Evolutionary conservation across 148 eudicot genomes (phyloP), one percentile per base, ranked within the genome.

Genomic region (Fagopyrum esculentum): DNA sequence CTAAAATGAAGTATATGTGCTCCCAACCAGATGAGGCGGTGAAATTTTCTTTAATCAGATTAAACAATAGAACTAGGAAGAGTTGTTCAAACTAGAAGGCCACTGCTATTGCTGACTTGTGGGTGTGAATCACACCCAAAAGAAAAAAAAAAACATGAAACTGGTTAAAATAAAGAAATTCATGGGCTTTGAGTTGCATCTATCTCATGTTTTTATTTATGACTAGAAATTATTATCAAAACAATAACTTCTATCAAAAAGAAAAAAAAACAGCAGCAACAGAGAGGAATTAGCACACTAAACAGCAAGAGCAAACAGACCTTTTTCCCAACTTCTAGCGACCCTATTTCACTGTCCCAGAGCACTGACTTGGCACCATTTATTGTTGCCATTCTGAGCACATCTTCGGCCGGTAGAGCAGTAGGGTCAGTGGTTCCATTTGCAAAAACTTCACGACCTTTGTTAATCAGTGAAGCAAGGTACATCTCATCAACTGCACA

Each of bases 401-500:
- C 82, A 45, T 80, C 78, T 83, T 91, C 98, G 46, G 98, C 93
- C 76, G 96, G 86, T 45, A 94, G 85, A 76, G 87, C 91, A 54
- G 89, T 90, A 79, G 97, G 97, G 81, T 94, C 92, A 72, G 96
- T 89, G 43, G 96, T 88, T 73, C 98, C 93, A 74, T 79, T 88
- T 5, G 59, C 22, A 77, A 83, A 88, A 69, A 81, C 97, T 84
- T 88, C 92, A 70, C 90, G 74, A 19, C 97, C 98, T 88, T 91
- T 94, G 84, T 94, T 94, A 77, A 91, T 87, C 73, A 94, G 84
- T 66, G 98, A 94, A 74, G 98, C 98, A 29, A 94, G 83, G 85
- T 94, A 94, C 98, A 94, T 94, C 82, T 91, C 98, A 85, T 94
- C 98, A 82, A 94, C 98, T 94, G 79, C 81, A 87, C 35, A 78